Base-by-base conservation (phyloP, 345 rosid species). In the Anacardium occidentale region DNA sequence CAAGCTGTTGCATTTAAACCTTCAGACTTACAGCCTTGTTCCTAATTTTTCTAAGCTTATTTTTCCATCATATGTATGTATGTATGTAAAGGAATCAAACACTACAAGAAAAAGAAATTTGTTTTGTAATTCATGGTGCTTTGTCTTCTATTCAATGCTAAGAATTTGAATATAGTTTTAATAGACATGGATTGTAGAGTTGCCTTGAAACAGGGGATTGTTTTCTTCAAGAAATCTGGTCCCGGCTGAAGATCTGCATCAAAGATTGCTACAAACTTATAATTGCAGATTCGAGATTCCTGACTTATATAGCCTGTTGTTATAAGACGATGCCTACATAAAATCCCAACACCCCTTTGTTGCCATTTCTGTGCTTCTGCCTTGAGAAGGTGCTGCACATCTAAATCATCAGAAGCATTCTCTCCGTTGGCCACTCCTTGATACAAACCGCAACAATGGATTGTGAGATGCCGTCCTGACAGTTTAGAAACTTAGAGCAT, bases 341-440 rank as follows among this genome's bases (percentile, higher is more conserved):
- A 15, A 44, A 92, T 87, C 56, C 73, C 85, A 21, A 90, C 86
- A 74, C 96, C 97, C 77, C 92, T 85, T 64, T 90, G 96, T 62
- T 92, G 97, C 96, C 97, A 92, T 78, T 90, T 92, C 77, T 85
- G 92, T 37, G 90, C 96, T 81, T 92, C 97, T 15, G 94, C 86
- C 77, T 92, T 88, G 67, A 92, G 87, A 71, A 90, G 92, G 47
- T 76, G 77, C 81, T 92, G 97, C 74, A 83, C 88, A 51, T 90
- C 94, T 71, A 80, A 72, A 11, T 90, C 97, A 78, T 89, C 90
- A 17, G 97, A 92, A 79, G 88, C 96, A 92, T 87, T 75, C 90
- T 90, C 60, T 90, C 96, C 88, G 66, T 90, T n/a, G 96, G 97
- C 97, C 97, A 92, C 76, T 92, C 97, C 62, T 82, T 81, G 12